A percentile compares a stretch with the other conserved stretches of the same genome.
Conservation (phyloP, 2,329 filamentous ascomycete genomes). For the Colletotrichum sansevieriae region DNA sequence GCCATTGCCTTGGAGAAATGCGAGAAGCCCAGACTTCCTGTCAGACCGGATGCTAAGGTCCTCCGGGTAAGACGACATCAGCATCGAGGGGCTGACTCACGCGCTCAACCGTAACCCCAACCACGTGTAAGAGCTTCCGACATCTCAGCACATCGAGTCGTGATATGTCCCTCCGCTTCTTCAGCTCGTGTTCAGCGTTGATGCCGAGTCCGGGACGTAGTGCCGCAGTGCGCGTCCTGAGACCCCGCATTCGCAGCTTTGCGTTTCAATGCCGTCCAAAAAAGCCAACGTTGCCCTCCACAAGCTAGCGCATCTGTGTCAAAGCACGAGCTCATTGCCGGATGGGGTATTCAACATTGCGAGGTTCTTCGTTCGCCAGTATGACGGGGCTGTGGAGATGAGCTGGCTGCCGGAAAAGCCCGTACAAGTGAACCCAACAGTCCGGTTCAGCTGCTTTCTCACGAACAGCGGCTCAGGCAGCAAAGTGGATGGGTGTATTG, state of each 20-base stretch:
- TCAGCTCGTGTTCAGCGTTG: conserved; percentile 23
- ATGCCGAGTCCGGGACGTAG: background rate
- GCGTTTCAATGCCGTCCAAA: conserved; percentile 15
- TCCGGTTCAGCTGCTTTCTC: background rate
- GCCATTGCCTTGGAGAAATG: background rate
- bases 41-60: background rate
- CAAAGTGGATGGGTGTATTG: too few relatives aligned
- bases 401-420: too few relatives aligned
- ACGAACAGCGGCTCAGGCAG: too few relatives aligned
- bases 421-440: background rate
- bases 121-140: conserved; percentile 11
- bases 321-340: conserved; percentile 30
- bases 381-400: too few relatives aligned
- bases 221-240: background rate
- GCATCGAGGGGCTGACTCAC: conserved; percentile 10
- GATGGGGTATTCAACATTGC: background rate
- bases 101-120: background rate
- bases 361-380: background rate
- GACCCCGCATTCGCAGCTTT: conserved; percentile 3
- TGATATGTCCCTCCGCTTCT: background rate
- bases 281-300: conserved; percentile 8
- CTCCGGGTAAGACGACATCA: conserved; percentile 1
- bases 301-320: conserved; percentile 22
- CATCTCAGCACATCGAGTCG: background rate
- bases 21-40: conserved; percentile 7